phyloP scores from a whole-genome alignment of 1,284 basidiomycete species.

The Uromyces viciae-fabae region DNA sequence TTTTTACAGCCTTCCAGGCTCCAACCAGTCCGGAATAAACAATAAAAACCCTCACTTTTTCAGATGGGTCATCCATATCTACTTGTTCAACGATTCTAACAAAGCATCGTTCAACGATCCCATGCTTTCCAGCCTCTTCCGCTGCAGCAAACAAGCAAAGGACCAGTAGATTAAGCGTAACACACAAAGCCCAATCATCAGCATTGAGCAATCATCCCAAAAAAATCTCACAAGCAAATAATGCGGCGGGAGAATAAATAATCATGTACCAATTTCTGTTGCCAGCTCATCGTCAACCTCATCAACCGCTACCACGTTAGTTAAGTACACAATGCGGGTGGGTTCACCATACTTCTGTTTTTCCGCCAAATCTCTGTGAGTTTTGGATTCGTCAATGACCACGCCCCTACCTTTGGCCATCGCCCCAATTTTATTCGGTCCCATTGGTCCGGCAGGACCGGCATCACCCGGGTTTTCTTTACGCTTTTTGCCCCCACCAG shows the following conservation, averaged over 20 bases:
- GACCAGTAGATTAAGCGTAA: not conserved
- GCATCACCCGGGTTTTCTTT: conserved; percentile 51
- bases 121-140: conserved; percentile 75
- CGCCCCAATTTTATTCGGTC: conserved; percentile 11
- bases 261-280: conserved; percentile 65
- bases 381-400: conserved; percentile 44
- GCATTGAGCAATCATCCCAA: not conserved
- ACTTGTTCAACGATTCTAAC: conserved; percentile 45
- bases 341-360: conserved; percentile 68
- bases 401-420: conserved; percentile 41
- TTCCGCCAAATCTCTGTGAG: conserved; percentile 42
- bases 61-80: conserved; percentile 29
- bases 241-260: conserved; percentile 54
- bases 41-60: conserved; percentile 43
- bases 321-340: conserved; percentile 78
- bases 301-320: conserved; percentile 81
- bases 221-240: conserved; percentile 56
- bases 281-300: conserved; percentile 77
- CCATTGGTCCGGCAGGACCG: conserved; percentile 11
- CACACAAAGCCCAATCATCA: not conserved
- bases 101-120: conserved; percentile 51
- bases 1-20: conserved; percentile 87
- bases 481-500: conserved; percentile 53
- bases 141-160: too few species aligned
- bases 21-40: conserved; percentile 80